A percentile compares a stretch with the other conserved stretches of the same genome.
phyloP scores from a whole-genome alignment of 1,139 yeast genomes.

The Taiozyma sp. region DNA sequence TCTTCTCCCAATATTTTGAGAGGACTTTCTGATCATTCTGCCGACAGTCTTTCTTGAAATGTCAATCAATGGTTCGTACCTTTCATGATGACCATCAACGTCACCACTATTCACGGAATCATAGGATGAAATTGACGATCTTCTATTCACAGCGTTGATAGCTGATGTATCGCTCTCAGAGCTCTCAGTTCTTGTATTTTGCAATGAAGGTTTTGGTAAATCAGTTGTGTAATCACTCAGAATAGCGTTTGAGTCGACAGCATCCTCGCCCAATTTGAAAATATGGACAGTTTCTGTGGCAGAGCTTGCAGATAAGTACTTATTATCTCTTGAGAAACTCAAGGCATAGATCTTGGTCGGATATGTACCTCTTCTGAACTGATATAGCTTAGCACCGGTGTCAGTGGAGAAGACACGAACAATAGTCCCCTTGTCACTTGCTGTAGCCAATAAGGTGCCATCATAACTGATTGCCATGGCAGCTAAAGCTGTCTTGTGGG shows the following conservation, averaged over 20 bases:
- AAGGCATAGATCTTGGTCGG: constrained; percentile 86
- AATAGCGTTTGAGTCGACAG: constrained; percentile 6
- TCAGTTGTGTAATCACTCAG: constrained; percentile 5
- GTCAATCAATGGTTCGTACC: constrained; percentile 61
- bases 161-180: constrained; percentile 28
- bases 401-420: constrained; percentile 84
- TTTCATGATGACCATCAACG: constrained; percentile 27
- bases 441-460: constrained; percentile 85
- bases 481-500: constrained; percentile 85
- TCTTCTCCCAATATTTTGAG: constrained; percentile 52
- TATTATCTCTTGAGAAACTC: constrained; percentile 72
- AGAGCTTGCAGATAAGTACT: constrained; percentile 76
- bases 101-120: constrained; percentile 33
- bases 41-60: constrained; percentile 69
- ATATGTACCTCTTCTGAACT: constrained; percentile 92
- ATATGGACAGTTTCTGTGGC: constrained; percentile 94
- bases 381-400: constrained; percentile 77
- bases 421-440: constrained; percentile 94
- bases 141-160: constrained; percentile 24
- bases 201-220: constrained; percentile 10
- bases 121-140: constrained; percentile 28
- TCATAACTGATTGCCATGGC: constrained; percentile 74
- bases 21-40: constrained; percentile 54
- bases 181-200: constrained; percentile 23
- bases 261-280: constrained; percentile 53